Conservation (phyloP, 306 rosid genomes). For the Quillaja saponaria region DNA sequence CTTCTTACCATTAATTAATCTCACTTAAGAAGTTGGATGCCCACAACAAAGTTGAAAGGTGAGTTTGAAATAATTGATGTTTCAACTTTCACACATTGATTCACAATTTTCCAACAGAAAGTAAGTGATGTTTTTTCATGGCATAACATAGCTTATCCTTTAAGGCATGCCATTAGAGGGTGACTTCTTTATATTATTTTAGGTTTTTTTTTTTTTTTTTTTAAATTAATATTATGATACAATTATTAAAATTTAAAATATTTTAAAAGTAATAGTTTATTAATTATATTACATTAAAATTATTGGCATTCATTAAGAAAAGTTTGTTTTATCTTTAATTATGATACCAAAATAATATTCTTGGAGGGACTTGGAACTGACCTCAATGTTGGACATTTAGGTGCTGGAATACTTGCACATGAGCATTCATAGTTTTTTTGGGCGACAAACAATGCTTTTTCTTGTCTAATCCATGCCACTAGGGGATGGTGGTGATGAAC, state of each 20-base stretch:
- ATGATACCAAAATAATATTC: conserved; percentile 11
- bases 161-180: conserved; percentile 29
- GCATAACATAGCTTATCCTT: conserved; percentile 37
- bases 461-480: conserved; percentile 26
- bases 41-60: conserved; percentile 39
- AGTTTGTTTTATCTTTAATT: neutral
- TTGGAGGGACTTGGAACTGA: neutral
- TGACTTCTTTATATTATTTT: conserved; percentile 28
- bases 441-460: conserved; percentile 24
- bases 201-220: neutral
- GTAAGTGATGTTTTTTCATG: conserved; percentile 30
- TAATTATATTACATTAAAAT: too few relatives aligned
- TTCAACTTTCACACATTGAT: conserved; percentile 35
- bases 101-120: conserved; percentile 43
- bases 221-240: too few relatives aligned
- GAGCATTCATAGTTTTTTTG: conserved; percentile 25
- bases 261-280: too few relatives aligned
- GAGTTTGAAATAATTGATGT: conserved; percentile 38
- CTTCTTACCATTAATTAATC: conserved; percentile 12
- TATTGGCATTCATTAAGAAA: too few relatives aligned
- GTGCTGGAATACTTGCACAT: conserved; percentile 18
- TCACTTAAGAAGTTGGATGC: conserved; percentile 28
- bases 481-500: neutral
- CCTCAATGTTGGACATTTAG: neutral
- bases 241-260: too few relatives aligned